A percentile compares a stretch with the other conserved stretches of the same genome.
These are phyloP conservation scores for Elongisporangium undulatum DNA, from an alignment of 352 stramenopile species.

Conservation along the genomic window DNA sequence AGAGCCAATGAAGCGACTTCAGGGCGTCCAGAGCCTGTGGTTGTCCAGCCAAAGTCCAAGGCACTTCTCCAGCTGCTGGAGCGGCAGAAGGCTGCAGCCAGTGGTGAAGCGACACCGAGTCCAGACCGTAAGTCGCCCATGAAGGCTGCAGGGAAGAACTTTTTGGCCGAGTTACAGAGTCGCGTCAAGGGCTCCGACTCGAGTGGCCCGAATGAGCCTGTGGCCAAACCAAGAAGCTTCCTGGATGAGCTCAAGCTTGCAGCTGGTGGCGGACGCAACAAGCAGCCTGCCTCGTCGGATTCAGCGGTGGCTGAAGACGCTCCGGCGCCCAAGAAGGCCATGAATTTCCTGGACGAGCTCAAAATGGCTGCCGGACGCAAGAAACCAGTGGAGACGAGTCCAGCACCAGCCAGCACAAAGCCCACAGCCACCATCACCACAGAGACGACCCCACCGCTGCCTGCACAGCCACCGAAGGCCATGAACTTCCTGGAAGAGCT, in stretches of 20 bases:
- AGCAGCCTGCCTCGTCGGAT: not conserved
- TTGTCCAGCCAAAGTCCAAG: conserved; percentile 44
- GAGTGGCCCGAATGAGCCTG: conserved; percentile 1
- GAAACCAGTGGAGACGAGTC: conserved; percentile 2
- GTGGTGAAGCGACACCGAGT: not conserved
- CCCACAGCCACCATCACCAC: not conserved
- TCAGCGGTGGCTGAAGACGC: not conserved
- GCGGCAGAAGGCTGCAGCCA: conserved; percentile 13
- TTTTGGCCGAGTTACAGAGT: conserved; percentile 38
- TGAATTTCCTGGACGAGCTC: conserved; percentile 52
- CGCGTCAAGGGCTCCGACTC: conserved; percentile 13
- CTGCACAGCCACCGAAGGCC: not conserved
- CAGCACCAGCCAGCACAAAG: not conserved
- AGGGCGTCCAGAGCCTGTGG: not conserved
- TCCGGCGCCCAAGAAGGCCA: not conserved
- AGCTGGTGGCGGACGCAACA: not conserved
- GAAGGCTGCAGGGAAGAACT: conserved; percentile 12
- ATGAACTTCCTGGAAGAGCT: conserved; percentile 31
- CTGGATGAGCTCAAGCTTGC: not conserved
- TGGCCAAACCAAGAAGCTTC: conserved; percentile 1
- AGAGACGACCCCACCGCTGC: not conserved
- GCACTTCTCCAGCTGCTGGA: conserved; percentile 41
- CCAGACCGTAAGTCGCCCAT: not conserved
- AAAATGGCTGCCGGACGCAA: conserved; percentile 20
- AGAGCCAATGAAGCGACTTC: not conserved